Evolutionary conservation across 306 rosid genomes (phyloP), one percentile per base, ranked within the genome.

Genomic region (Vigna reflexopilosa): DNA sequence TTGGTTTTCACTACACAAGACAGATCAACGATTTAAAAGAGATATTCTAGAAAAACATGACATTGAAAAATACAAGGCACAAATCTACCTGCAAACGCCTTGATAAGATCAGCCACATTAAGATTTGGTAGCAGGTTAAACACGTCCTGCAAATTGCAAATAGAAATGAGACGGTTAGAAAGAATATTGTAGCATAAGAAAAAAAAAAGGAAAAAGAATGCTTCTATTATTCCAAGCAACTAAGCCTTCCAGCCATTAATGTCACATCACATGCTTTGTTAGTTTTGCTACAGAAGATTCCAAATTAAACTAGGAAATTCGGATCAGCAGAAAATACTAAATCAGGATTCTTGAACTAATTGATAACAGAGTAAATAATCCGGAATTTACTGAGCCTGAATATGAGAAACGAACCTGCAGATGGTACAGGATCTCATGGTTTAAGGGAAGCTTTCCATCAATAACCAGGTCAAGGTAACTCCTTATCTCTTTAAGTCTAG

Each of bases 391-490:
- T 34, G 45, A 50, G 40, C 24, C 56, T 57, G 26, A 51, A 66
- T 13, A 67, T 8, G 36, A 63, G 15, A 55, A 70, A 75, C 30
- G 62, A 55, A 90, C 98, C 97, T 91, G 98, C 51, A 93, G 81
- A 85, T 91, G 98, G 83, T 91, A 93, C 52, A 93, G 89, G 80
- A 93, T 93, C 84, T 93, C 98, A 65, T 93, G 98, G 82, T 93
- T 93, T 79, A 93, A 77, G 1, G 97, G 97, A 69, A 90, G 92
- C 77, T 88, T 90, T 81, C 77, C 93, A 65, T 90, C 97, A 70
- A 93, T 85, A 22, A 93, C 97, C 70, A 91, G 96, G 70, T 93
- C 97, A 38, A 93, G 96, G 75, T 93, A 93, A 83, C 93, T 67
- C 71, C 92, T 89, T 58, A 93, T 93, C 84, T 93, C 97, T 61